phyloP scores from a whole-genome alignment of 257 asterid species.

The Asclepias syriaca region DNA sequence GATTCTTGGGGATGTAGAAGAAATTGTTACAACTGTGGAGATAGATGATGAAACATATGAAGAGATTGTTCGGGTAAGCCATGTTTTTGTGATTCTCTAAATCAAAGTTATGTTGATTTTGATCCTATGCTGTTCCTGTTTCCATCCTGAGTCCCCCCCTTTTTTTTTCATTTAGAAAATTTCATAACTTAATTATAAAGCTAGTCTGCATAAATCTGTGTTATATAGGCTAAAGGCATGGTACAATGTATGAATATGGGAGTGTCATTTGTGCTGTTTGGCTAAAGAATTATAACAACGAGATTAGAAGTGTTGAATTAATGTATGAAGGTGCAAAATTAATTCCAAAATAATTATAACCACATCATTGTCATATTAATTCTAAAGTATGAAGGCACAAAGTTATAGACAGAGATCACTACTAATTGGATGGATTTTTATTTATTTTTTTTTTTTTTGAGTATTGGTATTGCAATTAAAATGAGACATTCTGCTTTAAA shows the following conservation, averaged over 20 bases:
- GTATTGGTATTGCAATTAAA: neutral
- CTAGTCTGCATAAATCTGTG: neutral
- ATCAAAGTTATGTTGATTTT: neutral
- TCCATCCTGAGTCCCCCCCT: neutral
- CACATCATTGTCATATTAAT: no score
- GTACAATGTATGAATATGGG: neutral
- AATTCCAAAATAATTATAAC: neutral
- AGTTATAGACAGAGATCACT: neutral
- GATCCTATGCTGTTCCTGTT: neutral
- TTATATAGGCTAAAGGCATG: neutral
- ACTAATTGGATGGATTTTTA: no score
- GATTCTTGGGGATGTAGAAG: constrained; percentile 98
- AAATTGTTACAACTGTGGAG: constrained; percentile 85
- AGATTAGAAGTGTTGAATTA: neutral
- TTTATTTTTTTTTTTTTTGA: neutral
- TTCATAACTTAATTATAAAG: neutral
- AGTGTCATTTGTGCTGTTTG: neutral
- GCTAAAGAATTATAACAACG: neutral
- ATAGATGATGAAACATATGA: constrained; percentile 97
- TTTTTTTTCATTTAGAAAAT: no score
- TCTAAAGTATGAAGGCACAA: neutral
- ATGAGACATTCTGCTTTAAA: neutral
- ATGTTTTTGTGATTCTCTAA: neutral
- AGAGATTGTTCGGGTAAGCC: constrained; percentile 91
- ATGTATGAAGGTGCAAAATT: neutral